Conservation (phyloP, 495 filamentous ascomycete genomes). For the Aspergillus coremiiformis region DNA sequence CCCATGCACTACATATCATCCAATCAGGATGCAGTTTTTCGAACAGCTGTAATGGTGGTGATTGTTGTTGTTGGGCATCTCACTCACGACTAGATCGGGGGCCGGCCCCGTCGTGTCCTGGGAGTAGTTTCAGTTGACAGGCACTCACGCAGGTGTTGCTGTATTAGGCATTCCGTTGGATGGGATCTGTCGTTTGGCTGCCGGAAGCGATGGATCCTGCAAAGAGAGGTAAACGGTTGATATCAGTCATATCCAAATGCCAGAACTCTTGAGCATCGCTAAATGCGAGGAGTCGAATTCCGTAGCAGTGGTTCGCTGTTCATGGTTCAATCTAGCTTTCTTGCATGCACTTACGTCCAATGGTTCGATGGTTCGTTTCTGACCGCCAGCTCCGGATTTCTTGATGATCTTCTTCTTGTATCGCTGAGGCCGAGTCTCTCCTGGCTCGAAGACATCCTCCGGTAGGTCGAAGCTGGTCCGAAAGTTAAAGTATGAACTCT, state of each 20-base stretch:
- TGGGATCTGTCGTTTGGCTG: conserved; percentile 36
- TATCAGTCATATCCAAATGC: conserved; percentile 32
- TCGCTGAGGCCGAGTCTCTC: conserved; percentile 62
- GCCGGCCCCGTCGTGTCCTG: conserved; percentile 27
- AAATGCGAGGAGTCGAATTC: conserved; percentile 18
- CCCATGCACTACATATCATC: conserved; percentile 14
- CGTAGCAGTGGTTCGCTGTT: conserved; percentile 8
- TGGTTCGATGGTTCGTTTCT: conserved; percentile 40
- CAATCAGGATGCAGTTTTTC: conserved; percentile 5
- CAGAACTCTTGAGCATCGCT: conserved; percentile 13
- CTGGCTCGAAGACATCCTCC: conserved; percentile 76
- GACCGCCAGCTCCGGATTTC: conserved; percentile 27
- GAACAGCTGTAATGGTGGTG: not conserved
- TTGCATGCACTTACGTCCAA: conserved; percentile 41
- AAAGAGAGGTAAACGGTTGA: conserved; percentile 14
- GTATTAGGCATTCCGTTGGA: conserved; percentile 23
- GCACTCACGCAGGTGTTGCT: conserved; percentile 31
- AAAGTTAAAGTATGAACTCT: conserved; percentile 8
- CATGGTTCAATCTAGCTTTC: conserved; percentile 19
- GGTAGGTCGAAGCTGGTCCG: conserved; percentile 69
- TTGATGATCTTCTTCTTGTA: conserved; percentile 56
- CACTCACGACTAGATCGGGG: conserved; percentile 21
- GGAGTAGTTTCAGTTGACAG: not conserved
- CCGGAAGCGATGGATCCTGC: conserved; percentile 27
- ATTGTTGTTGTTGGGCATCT: conserved; percentile 2